phyloP scores from a whole-genome alignment of 2,329 filamentous ascomycete species.

The Calonectria multiphialidica region DNA sequence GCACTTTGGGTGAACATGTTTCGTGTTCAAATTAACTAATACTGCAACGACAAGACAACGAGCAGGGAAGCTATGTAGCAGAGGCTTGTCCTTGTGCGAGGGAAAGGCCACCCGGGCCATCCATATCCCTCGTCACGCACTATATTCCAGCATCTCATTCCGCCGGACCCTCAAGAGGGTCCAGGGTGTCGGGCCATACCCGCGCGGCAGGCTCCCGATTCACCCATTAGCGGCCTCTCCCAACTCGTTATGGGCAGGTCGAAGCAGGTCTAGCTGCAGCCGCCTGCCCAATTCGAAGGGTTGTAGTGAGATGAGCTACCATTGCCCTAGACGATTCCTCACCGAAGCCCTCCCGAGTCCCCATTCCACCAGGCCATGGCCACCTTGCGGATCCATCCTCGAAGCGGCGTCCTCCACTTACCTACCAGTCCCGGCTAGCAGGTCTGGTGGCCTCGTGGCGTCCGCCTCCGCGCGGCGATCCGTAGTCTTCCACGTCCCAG shows the following conservation, averaged over 20 bases:
- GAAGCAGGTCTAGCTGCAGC: constrained; percentile 36
- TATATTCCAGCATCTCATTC: constrained; percentile 51
- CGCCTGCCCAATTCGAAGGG: constrained; percentile 25
- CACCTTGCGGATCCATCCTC: constrained; percentile 29
- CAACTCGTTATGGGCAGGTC: constrained; percentile 12
- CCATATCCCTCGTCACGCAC: constrained; percentile 41
- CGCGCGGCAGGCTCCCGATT: constrained; percentile 37
- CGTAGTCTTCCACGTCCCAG: constrained; percentile 26
- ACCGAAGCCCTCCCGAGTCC: constrained; percentile 19
- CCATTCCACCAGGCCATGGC: constrained; percentile 25
- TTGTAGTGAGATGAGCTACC: constrained; percentile 46
- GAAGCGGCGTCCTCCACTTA: constrained; percentile 36
- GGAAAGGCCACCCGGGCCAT: constrained; percentile 46
- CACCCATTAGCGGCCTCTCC: constrained; percentile 32
- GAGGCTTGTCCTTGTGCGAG: constrained; percentile 51
- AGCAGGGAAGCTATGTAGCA: constrained; percentile 52
- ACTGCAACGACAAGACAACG: constrained; percentile 55
- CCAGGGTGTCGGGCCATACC: constrained; percentile 33
- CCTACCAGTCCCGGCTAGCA: constrained; percentile 41
- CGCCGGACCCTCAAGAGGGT: constrained; percentile 28
- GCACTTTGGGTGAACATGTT: constrained; percentile 38
- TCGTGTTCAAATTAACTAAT: constrained; percentile 57
- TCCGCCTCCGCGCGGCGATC: constrained; percentile 34
- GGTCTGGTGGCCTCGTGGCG: constrained; percentile 29
- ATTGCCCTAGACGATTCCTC: constrained; percentile 37